Percentiles rank a stretch among this genome's conserved stretches.
Conservation (phyloP, 495 filamentous ascomycete species). For the Chaetomidium leptoderma region DNA sequence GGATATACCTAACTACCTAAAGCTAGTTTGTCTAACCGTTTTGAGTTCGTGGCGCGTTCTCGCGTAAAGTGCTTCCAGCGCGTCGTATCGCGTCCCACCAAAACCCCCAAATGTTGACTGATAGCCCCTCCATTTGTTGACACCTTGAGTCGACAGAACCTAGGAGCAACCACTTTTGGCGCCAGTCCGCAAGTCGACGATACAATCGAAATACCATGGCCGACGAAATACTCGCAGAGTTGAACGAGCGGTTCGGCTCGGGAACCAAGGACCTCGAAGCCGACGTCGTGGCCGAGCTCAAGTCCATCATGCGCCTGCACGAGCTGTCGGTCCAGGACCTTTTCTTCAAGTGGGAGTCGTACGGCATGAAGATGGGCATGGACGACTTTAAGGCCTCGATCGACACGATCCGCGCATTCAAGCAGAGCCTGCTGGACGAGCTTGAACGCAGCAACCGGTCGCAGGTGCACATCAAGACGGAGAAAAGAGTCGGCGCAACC, state of each 20-base stretch:
- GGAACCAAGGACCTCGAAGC: slow-evolving; percentile 52
- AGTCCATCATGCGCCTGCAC: slow-evolving; percentile 79
- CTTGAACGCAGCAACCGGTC: slow-evolving; percentile 64
- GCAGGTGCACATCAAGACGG: slow-evolving; percentile 48
- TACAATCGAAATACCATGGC: slow-evolving; percentile 41
- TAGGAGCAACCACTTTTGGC: not conserved
- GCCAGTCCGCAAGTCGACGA: slow-evolving; percentile 22
- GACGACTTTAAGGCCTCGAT: slow-evolving; percentile 69
- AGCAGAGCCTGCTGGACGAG: slow-evolving; percentile 77
- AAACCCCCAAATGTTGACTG: slow-evolving; percentile 2
- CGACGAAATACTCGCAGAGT: slow-evolving; percentile 49
- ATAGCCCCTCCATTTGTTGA: slow-evolving; percentile 10
- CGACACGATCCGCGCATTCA: slow-evolving; percentile 67
- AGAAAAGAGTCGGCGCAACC: slow-evolving; percentile 61
- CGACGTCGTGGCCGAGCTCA: slow-evolving; percentile 72
- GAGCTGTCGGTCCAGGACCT: slow-evolving; percentile 72
- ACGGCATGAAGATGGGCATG: slow-evolving; percentile 81
- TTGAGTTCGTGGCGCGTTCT: slow-evolving; percentile 15
- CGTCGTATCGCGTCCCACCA: slow-evolving; percentile 9
- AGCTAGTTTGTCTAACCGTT: not conserved
- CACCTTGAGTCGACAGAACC: not conserved
- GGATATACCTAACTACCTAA: no score
- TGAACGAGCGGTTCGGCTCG: slow-evolving; percentile 65
- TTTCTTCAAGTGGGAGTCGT: slow-evolving; percentile 97
- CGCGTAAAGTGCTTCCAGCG: slow-evolving; percentile 28